Conservation (phyloP, 768 basidiomycete genomes). For the Phaffia australis region DNA sequence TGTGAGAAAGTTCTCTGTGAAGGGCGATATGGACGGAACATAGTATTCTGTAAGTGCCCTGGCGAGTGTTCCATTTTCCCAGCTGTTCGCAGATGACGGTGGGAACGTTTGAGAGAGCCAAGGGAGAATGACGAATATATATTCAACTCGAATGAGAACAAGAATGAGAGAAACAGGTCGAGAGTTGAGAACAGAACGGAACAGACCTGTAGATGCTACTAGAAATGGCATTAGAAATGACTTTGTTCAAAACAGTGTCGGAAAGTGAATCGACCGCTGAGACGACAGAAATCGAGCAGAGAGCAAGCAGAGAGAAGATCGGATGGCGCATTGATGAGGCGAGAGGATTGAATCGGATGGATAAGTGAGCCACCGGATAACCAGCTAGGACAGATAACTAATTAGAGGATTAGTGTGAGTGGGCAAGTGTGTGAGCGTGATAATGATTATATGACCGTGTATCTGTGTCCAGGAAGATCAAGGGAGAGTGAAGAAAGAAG, state of each 20-base stretch:
- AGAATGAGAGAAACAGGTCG: not conserved
- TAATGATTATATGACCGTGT: too few species aligned
- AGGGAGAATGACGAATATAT: not conserved
- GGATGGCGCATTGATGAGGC: not conserved
- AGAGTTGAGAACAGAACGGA: not conserved
- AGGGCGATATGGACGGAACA: conserved; percentile 44
- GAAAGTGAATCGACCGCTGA: conserved; percentile 5
- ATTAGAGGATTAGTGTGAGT: too few species aligned
- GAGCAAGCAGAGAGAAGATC: conserved; percentile 1
- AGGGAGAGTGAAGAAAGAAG: too few species aligned
- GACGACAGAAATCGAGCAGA: not conserved
- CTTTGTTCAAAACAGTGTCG: conserved; percentile 2
- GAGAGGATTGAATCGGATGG: too few species aligned
- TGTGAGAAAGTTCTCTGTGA: conserved; percentile 39
- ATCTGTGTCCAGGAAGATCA: too few species aligned
- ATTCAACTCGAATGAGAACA: not conserved
- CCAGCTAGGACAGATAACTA: too few species aligned
- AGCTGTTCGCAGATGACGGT: conserved; percentile 33
- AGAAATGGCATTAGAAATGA: conserved; percentile 7
- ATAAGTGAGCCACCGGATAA: too few species aligned
- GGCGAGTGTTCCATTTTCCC: conserved; percentile 47
- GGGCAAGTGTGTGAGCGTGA: too few species aligned
- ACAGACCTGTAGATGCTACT: conserved; percentile 1
- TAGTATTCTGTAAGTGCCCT: conserved; percentile 48
- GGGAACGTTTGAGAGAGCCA: conserved; percentile 29